Evolutionary conservation across 208 protist species (phyloP), one percentile per base, ranked within the genome.

Genomic region (Porcisia hertigi): DNA sequence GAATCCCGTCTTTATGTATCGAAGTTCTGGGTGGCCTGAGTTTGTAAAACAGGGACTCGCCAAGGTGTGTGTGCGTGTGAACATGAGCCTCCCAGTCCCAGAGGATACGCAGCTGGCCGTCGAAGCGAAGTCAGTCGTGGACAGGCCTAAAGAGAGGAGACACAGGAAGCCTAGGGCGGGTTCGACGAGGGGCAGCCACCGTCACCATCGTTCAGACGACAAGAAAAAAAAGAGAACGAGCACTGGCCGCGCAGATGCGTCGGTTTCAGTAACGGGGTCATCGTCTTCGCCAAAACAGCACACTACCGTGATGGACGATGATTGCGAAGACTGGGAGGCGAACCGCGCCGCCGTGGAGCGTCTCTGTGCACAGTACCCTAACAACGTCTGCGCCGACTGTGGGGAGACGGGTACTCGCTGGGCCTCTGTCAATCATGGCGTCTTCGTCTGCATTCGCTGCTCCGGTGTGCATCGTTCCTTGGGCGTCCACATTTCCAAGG

Each of bases 371-470:
- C 75, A 69, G 64, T 77, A 69, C 62, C 88, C 88, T 9, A 97
- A 97, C 76, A 94, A 91, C 76, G 63, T 89, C 23, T 97, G 94
- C 75, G 86, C 84, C n/a, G 94, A 97, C 75, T 97, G 94, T 79
- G 88, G 84, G 16, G 87, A 88, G 72, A 81, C 52, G 57, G 89
- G 92, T 12, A 96, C 95, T 39, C 86, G 91, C 20, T 98, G 97
- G 97, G 88, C 95, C 8, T 94, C 88, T 12, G 89, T 96, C 39
- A 98, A 97, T 75, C 80, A 92, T 54, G 97, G 97, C 55, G 84
- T 98, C 14, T 98, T 98, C 79, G 64, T 98, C 12, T 98, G 96
- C 79, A 95, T 98, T 41, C 88, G 95, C 60, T 99, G 98, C 84
- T 86, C 95, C 3, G 97, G 97, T 39, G 90, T 98, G 41, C 98